These are phyloP conservation scores for Lineolata rhizophorae DNA, from an alignment of 495 filamentous ascomycete species.

Conservation along the genomic window DNA sequence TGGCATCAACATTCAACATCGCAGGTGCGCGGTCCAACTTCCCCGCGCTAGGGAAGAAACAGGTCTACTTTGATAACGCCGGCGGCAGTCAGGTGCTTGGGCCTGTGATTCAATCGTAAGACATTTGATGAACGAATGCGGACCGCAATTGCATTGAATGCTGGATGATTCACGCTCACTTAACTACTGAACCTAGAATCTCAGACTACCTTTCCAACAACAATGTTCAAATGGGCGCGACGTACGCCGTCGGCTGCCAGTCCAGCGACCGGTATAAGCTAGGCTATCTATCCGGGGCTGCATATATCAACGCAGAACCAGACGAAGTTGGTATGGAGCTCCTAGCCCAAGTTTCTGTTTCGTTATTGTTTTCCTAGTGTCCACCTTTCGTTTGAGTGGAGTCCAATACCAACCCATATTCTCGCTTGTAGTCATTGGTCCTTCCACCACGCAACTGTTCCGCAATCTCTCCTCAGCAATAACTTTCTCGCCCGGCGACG, in stretches of 20 bases:
- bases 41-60: constrained; percentile 39
- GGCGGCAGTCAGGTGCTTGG: constrained; percentile 48
- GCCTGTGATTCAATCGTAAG: constrained; percentile 40
- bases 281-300: constrained; percentile 37
- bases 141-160: no score
- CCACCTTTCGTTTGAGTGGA: constrained; percentile 1
- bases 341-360: no score
- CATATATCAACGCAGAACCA: constrained; percentile 39
- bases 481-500: constrained; percentile 32
- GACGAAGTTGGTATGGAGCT: constrained; percentile 40
- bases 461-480: constrained; percentile 44
- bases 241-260: constrained; percentile 29
- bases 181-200: constrained; percentile 25
- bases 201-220: constrained; percentile 37
- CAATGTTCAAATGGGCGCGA: constrained; percentile 54
- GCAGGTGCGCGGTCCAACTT: constrained; percentile 33
- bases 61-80: constrained; percentile 56
- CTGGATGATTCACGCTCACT: neutral
- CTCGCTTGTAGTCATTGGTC: constrained; percentile 28
- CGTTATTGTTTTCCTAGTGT: no score
- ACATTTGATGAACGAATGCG: no score
- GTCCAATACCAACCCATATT: no score
- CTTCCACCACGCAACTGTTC: constrained; percentile 51
- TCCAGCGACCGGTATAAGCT: constrained; percentile 31
- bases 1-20: constrained; percentile 25